These are phyloP conservation scores for Xylariaceae sp. DNA, from an alignment of 2,329 filamentous ascomycete genomes.

Conservation along the genomic window DNA sequence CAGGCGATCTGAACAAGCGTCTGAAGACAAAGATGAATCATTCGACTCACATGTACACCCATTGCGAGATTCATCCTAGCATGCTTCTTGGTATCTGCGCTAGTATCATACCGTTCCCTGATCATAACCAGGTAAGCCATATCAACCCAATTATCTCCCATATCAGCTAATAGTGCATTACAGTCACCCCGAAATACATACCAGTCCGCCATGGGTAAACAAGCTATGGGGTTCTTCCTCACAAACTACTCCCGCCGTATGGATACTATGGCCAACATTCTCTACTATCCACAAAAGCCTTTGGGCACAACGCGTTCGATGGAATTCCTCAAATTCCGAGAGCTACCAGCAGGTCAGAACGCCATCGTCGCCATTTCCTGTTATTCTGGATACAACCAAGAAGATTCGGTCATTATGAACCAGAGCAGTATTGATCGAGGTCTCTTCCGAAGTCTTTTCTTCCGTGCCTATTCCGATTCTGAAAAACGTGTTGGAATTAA, in stretches of 20 bases:
- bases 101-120: conserved; percentile 98
- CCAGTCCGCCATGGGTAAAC: conserved; percentile 99
- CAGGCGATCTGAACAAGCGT: conserved; percentile 71
- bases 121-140: conserved; percentile 78
- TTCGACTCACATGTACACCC: conserved; percentile 87
- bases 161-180: conserved; percentile 26
- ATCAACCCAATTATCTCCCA: neutral
- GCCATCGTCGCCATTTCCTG: conserved; percentile 96
- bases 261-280: conserved; percentile 99
- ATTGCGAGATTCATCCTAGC: conserved; percentile 98
- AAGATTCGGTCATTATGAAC: conserved; percentile 99
- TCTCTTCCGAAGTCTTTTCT: conserved; percentile 95
- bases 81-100: conserved; percentile 99
- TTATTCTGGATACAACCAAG: conserved; percentile 98
- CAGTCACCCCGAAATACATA: conserved; percentile 97
- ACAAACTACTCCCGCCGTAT: conserved; percentile 96
- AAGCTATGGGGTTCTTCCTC: conserved; percentile 98
- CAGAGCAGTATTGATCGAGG: conserved; percentile 98
- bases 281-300: conserved; percentile 98
- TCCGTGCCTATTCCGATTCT: conserved; percentile 93
- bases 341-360: conserved; percentile 94
- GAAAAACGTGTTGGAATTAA: conserved; percentile 96
- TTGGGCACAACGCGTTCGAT: conserved; percentile 94
- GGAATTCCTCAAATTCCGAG: conserved; percentile 98
- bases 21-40: conserved; percentile 86